phyloP scores from a whole-genome alignment of 2,329 filamentous ascomycete species.

The Epichloe aotearoae region DNA sequence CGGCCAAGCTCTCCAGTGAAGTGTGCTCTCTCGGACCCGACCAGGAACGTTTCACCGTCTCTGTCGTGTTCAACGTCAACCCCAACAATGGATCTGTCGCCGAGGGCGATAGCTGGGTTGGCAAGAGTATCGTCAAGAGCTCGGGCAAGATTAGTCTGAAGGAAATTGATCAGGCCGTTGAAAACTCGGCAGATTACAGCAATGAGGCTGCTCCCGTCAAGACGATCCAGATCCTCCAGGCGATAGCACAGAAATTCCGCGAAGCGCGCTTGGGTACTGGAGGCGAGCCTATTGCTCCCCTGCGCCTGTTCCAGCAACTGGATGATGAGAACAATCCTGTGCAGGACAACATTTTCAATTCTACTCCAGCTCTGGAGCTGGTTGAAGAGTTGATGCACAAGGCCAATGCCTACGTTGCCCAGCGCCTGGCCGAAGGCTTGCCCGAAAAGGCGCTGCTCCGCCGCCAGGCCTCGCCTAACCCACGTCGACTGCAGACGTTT shows the following conservation, averaged over 20 bases:
- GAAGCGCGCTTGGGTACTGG: slow-evolving; percentile 74
- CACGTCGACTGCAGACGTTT: slow-evolving; percentile 78
- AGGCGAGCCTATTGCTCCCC: slow-evolving; percentile 64
- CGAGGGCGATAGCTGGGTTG: slow-evolving; percentile 86
- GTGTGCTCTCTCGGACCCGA: slow-evolving; percentile 77
- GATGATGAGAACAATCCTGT: slow-evolving; percentile 98
- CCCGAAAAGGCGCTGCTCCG: slow-evolving; percentile 90
- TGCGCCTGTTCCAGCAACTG: slow-evolving; percentile 82
- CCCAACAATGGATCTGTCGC: slow-evolving; percentile 62
- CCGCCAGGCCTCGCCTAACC: slow-evolving; percentile 72
- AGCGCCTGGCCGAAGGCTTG: slow-evolving; percentile 64
- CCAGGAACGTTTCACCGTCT: slow-evolving; percentile 84
- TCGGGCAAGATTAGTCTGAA: slow-evolving; percentile 71
- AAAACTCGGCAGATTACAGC: slow-evolving; percentile 46
- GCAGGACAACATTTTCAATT: slow-evolving; percentile 91
- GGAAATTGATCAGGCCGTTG: slow-evolving; percentile 73
- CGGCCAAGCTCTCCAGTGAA: slow-evolving; percentile 70
- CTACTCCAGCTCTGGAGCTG: slow-evolving; percentile 75
- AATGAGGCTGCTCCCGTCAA: slow-evolving; percentile 55
- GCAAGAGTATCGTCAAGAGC: slow-evolving; percentile 88
- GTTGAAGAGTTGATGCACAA: slow-evolving; percentile 94
- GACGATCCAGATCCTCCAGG: slow-evolving; percentile 69
- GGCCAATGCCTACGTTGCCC: slow-evolving; percentile 78
- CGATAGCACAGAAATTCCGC: slow-evolving; percentile 79
- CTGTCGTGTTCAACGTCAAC: slow-evolving; percentile 86